These are phyloP conservation scores for Annulohypoxylon truncatum DNA, from an alignment of 2,329 filamentous ascomycete species.

Conservation along the genomic window DNA sequence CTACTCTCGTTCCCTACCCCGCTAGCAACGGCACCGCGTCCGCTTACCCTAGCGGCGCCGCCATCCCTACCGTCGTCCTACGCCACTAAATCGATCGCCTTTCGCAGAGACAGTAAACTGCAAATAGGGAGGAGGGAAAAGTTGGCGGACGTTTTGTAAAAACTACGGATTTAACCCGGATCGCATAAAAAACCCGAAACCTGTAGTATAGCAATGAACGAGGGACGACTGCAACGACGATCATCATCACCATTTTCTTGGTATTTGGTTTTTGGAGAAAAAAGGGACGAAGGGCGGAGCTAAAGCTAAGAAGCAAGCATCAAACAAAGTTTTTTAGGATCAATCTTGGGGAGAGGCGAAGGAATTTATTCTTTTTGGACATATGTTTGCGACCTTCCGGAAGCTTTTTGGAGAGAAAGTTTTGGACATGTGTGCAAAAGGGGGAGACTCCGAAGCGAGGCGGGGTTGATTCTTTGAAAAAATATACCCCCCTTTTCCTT, in stretches of 20 bases:
- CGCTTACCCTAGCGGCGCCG: slow-evolving; percentile 46
- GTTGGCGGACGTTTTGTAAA: slow-evolving; percentile 16
- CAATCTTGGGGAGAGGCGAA: background rate
- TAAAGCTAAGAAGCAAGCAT: no score
- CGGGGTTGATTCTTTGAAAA: slow-evolving; percentile 2
- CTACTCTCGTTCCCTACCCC: slow-evolving; percentile 56
- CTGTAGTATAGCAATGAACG: slow-evolving; percentile 38
- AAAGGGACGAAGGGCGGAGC: background rate
- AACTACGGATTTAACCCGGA: slow-evolving; percentile 18
- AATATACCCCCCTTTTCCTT: background rate
- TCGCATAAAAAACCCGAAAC: background rate
- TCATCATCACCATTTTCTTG: background rate
- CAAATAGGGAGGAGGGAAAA: background rate
- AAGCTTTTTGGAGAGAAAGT: no score
- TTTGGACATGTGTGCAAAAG: background rate
- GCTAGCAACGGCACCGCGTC: slow-evolving; percentile 51
- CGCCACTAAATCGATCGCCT: slow-evolving; percentile 9
- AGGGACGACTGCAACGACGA: slow-evolving; percentile 36
- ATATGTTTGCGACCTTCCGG: no score
- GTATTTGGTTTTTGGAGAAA: background rate
- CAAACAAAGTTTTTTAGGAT: slow-evolving; percentile 15
- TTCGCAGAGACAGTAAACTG: background rate
- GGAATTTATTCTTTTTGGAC: background rate
- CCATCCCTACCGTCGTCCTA: slow-evolving; percentile 35
- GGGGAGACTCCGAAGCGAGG: background rate